Base-by-base conservation (phyloP, 1,139 yeast genomes). In the Nadsonia starkeyi-henricii region DNA sequence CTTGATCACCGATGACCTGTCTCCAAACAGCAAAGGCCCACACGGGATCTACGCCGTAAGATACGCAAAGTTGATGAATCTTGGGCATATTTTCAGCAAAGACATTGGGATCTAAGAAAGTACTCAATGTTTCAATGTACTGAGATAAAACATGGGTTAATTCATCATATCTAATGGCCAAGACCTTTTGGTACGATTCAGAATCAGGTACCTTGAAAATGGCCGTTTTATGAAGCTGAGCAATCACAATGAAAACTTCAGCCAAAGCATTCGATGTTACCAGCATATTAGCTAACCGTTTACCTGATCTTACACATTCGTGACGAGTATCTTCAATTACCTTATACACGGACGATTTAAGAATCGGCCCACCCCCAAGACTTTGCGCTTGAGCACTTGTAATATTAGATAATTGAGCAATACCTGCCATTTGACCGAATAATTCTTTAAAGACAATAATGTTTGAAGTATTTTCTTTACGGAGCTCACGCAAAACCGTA, bases 1-100 rank as follows among this genome's bases (percentile, higher is more conserved):
- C 54, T n/a, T 59, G 61, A 12, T 62, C 60, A 7, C 65, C 59
- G 45, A 74, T 61, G 44, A 62, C 61, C 21, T 72, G 70, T 58
- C 96, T 73, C 95, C 95, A 85, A 1, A 86, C 59, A 52, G 82
- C 86, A 64, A 83, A 86, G 0, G 81, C 81, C 85, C 91, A 83
- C 37, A 74, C 72, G 0, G 79, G 69, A 2, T 78, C 72, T 2
- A 88, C 72, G 2, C 73, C 71, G 57, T 72, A 82, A 1, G 70
- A 65, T 7, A 61, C 57, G 8, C 74, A 62, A 44, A 88, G 66
- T 3, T 69, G 72, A 1, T 67, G 62, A 20, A 81, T 62, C 0
- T 79, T 62, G 1, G 75, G 55, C 54, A 84, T 66, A 17, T 62
- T 55, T 0, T 62, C 50, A 1, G 39, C 4, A 15, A 33, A 33